These are phyloP conservation scores for Pholiota molesta DNA, from an alignment of 768 basidiomycete species.

Conservation along the genomic window DNA sequence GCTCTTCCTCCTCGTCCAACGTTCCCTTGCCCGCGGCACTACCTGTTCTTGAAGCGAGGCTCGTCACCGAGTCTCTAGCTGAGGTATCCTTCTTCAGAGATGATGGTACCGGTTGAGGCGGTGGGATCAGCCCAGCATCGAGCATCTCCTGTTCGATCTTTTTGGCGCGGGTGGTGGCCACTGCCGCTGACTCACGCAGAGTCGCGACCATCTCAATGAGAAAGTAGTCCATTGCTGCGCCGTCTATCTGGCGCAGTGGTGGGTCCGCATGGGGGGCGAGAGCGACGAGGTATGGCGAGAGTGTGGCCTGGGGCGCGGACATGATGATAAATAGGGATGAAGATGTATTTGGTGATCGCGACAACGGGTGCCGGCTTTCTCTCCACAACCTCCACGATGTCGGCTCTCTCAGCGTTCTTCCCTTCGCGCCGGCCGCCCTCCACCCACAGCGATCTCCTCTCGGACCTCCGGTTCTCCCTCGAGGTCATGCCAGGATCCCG, in stretches of 20 bases:
- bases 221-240: constrained; percentile 81
- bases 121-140: constrained; percentile 72
- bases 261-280: constrained; percentile 56
- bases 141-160: constrained; percentile 79
- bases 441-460: constrained; percentile 53
- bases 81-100: constrained; percentile 43
- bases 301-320: constrained; percentile 22
- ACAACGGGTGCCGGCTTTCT: constrained; percentile 9
- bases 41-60: constrained; percentile 30
- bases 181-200: constrained; percentile 71
- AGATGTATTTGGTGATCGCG: constrained; percentile 14
- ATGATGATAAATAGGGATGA: constrained; percentile 26
- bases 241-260: constrained; percentile 62
- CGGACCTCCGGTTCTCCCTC: constrained; percentile 73
- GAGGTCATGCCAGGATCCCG: constrained; percentile 82
- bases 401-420: constrained; percentile 29
- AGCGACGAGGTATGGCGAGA: constrained; percentile 40
- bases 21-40: constrained; percentile 37
- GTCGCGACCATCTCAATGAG: constrained; percentile 79
- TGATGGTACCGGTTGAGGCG: constrained; percentile 42
- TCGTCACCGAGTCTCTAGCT: constrained; percentile 48
- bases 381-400: constrained; percentile 23
- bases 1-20: constrained; percentile 76
- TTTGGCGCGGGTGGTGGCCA: constrained; percentile 68
- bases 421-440: constrained; percentile 25